Conservation (phyloP, 169 alveolate genomes). For the Plasmodium knowlesi region DNA sequence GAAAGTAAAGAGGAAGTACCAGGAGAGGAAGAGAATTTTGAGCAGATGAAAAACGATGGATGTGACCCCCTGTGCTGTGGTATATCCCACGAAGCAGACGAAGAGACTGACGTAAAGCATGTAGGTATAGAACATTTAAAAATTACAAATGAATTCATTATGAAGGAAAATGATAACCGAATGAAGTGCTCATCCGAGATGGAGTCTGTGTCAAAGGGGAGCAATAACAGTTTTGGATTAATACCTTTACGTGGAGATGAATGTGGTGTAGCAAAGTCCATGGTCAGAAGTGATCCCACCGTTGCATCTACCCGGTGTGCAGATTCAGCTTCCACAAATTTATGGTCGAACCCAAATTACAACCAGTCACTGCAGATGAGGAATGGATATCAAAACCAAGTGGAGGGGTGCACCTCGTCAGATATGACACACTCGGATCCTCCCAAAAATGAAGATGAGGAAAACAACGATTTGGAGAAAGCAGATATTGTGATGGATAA, state of each 20-base stretch:
- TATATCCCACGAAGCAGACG: background rate
- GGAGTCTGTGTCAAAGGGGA: background rate
- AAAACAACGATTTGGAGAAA: background rate
- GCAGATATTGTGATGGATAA: background rate
- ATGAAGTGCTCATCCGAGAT: background rate
- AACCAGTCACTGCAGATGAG: too few species aligned
- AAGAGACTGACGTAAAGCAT: background rate
- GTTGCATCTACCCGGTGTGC: too few species aligned
- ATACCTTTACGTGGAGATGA: background rate
- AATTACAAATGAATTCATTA: background rate
- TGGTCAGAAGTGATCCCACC: background rate
- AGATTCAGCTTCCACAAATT: too few species aligned
- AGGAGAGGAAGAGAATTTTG: background rate
- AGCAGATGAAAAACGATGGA: background rate
- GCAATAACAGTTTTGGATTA: background rate
- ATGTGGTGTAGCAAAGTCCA: background rate
- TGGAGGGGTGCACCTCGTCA: background rate
- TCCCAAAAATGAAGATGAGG: background rate
- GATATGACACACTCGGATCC: background rate
- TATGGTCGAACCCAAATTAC: too few species aligned
- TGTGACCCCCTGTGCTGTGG: background rate
- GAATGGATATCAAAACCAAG: too few species aligned
- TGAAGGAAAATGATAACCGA: background rate
- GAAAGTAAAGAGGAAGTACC: background rate
- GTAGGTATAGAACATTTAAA: background rate